Base-by-base conservation (phyloP, 352 stramenopile species). In the Pythium myriotylum region DNA sequence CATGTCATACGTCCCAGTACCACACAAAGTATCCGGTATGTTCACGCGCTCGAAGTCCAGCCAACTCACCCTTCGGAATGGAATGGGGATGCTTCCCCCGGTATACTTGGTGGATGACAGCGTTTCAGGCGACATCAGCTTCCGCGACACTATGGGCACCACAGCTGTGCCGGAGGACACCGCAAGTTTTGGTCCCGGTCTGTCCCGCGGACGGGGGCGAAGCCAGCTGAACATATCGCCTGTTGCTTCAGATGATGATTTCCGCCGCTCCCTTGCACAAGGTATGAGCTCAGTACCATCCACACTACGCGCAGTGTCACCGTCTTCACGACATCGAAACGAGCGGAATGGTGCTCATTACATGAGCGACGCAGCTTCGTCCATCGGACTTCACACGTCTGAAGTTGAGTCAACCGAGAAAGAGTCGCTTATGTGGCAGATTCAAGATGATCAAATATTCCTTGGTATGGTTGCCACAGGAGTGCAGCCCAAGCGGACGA, bases 371-470 rank as follows among this genome's bases (percentile, higher is more conserved):
- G 60, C 84, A 5, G 74, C 83, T 17, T 87, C 78, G 13, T 89
- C 82, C 0, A 62, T 70, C 9, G 77, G 74, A 9, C 46, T 82
- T 0, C 70, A 84, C 42, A 55, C 76, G 26, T 89, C 77, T 0
- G 80, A 89, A 60, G 65, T 74, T 1, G 81, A 72, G 32, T 81
- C 74, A 27, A 62, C 57, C 13, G 79, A 90, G 45, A 79, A 80
- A 48, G 81, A 90, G 50, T 80, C 76, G 10, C 63, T 87, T 37
- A 57, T 92, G 9, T 92, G 84, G 84, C 76, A 85, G n/a, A 84
- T 98, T 24, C 79, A 98, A 27, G 89, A 97, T 52, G 92, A 98
- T 58, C 94, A 99, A 76, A 98, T 99, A 49, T 99, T 99, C 68
- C 77, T 99, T 1, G 97, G 97, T 3, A 96, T 99, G 84, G 89